These are phyloP conservation scores for Microsporum ferrugineum DNA, from an alignment of 2,329 filamentous ascomycete genomes.

Conservation along the genomic window DNA sequence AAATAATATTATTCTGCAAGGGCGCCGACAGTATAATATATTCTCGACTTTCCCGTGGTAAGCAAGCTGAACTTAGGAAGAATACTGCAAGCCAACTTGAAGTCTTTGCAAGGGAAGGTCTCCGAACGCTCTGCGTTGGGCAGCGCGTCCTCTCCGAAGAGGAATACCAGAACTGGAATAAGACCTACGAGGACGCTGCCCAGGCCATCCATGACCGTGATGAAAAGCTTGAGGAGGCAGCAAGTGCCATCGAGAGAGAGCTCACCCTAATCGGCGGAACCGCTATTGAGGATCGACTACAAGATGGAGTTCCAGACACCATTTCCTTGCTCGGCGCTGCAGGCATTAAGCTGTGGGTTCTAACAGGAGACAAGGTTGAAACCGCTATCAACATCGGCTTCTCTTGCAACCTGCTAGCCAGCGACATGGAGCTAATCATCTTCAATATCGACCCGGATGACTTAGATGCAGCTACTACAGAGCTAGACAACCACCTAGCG, in stretches of 20 bases:
- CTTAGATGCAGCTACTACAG: conserved; percentile 50
- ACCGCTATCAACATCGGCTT: conserved; percentile 99
- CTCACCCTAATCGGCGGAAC: conserved; percentile 82
- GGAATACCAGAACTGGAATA: conserved; percentile 76
- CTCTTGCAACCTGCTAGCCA: conserved; percentile 93
- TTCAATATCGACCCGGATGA: conserved; percentile 74
- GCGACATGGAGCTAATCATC: conserved; percentile 93
- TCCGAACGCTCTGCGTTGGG: conserved; percentile 89
- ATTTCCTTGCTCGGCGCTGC: conserved; percentile 83
- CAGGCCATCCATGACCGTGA: conserved; percentile 76
- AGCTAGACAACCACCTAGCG: conserved; percentile 62
- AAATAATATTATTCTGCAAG: conserved; percentile 89
- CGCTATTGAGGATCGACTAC: conserved; percentile 90
- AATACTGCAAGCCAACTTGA: conserved; percentile 88
- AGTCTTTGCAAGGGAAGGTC: conserved; percentile 89
- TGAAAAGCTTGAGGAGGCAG: conserved; percentile 80
- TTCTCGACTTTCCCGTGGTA: conserved; percentile 69
- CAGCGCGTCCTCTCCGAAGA: conserved; percentile 67
- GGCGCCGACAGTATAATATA: conserved; percentile 97
- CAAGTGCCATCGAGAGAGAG: conserved; percentile 83
- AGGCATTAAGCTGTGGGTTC: conserved; percentile 96
- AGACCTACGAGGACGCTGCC: conserved; percentile 76
- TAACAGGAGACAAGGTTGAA: conserved; percentile 97
- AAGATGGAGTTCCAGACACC: conserved; percentile 93
- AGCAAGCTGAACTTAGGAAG: conserved; percentile 72